Evolutionary conservation across 176 grass and related monocot genomes (phyloP).

Genomic region (Carex scoparia): DNA sequence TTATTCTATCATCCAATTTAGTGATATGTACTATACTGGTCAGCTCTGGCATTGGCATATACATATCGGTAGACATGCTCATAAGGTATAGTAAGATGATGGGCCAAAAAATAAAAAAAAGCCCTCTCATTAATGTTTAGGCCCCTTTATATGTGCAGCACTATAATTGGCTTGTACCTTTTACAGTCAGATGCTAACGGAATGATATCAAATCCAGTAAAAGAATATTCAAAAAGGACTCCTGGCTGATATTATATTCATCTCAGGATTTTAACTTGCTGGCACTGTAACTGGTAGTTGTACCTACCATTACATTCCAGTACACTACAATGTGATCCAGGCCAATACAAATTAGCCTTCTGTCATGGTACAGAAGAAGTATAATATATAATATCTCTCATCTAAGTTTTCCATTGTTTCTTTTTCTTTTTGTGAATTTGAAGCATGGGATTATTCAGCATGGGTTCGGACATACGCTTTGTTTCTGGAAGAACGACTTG

Average conservation of each 20-base stretch:
- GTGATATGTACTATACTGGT: background rate
- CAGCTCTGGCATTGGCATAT: background rate
- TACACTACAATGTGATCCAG: background rate
- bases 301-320: background rate
- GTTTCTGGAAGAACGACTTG: slow-evolving; percentile 79
- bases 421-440: background rate
- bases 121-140: background rate
- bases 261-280: background rate
- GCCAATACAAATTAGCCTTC: background rate
- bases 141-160: background rate
- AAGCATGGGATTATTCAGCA: slow-evolving; percentile 90
- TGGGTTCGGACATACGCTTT: slow-evolving; percentile 82
- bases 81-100: background rate
- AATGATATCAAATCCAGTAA: background rate
- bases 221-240: background rate
- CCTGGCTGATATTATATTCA: background rate
- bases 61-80: background rate
- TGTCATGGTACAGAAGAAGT: background rate
- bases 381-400: background rate
- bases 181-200: background rate
- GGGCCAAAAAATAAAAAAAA: background rate
- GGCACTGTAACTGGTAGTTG: background rate
- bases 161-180: background rate
- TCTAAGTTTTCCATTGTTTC: background rate
- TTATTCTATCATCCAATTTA: background rate